Base-by-base conservation (phyloP, 2,329 filamentous ascomycete genomes). In the Fusarium domesticum region DNA sequence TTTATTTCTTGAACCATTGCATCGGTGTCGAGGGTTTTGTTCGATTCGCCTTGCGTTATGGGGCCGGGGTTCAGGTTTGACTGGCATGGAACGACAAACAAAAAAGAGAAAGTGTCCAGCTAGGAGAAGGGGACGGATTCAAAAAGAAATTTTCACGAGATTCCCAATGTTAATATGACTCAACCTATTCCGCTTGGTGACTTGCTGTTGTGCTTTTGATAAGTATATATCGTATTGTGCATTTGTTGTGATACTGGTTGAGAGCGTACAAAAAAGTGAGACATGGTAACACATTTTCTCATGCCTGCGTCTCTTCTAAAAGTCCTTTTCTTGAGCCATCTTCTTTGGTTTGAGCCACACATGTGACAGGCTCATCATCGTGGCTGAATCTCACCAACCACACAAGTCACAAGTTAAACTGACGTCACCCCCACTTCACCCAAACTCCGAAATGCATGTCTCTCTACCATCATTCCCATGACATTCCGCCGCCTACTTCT, bases 1-100 rank as follows among this genome's bases (percentile, higher is more conserved):
- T 66, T 60, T 70, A 64, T 71, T 64, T 71, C 56, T 64, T 61
- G 65, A 64, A 28, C 66, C 64, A 72, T 74, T 73, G 72, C 72
- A 77, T 72, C 67, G 76, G 76, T 78, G 76, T 79, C 68, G 66
- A 72, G 73, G 71, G 68, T 70, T 70, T 62, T n/a, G 63, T 69
- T 60, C 58, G 57, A n/a, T 70, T 59, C 59, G 58, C 60, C 60
- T 58, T 61, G 57, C 51, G 49, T 65, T 64, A 28, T 62, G 53
- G 63, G 63, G 67, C 60, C 59, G 62, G 56, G 62, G 23, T 28
- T 28, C 23, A 62, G 56, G 63, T 62, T 60, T 63, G 60, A 57
- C 64, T 62, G 61, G 62, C 60, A 62, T 64, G 64, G 66, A 63
- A 51, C 64, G 59, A 56, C 47, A 12, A 28, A 28, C 8, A 28